Base-by-base conservation (phyloP, 179 eudicot genomes). In the Silene coronaria region DNA sequence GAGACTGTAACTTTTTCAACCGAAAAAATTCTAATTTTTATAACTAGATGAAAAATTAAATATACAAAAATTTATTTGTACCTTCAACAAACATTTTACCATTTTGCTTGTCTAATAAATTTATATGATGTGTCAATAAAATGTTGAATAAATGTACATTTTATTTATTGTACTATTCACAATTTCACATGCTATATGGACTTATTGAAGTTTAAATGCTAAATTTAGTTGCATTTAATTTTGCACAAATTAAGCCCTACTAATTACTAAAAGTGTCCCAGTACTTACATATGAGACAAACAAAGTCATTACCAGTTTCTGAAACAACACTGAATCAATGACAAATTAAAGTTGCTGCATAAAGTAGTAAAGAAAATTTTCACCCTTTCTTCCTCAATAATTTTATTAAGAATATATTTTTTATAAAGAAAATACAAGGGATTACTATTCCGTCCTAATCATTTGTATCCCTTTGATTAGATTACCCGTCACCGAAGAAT, bases 311-410 rank as follows among this genome's bases (percentile, higher is more conserved):
- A 60, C 63, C 48, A n/a, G 32, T 30, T 74, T 69, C 81, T 73
- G 81, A 67, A 58, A 45, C 58, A 53, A 70, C 60, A 78, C 84
- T 81, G 81, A 81, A 81, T 81, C 84, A 81, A 78, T 81, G 84
- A 81, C 81, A 81, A 48, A 48, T 48, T 48, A 48, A 80, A 81
- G 84, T 72, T 75, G 22, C 84, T 78, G 76, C 71, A 73, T 32
- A 81, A 74, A 73, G 74, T 67, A 13, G 48, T 46, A 59, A 73
- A 58, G 51, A 59, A 67, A 26, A 61, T 51, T 8, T 59, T 59
- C 34, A 42, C 24, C 70, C 7, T 24, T 2, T 36, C 8, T 27
- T 45, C 38, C 17, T 27, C 45, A 34, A 42, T 42, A 5, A 7
- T 2, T 42, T 42, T 42, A 6, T 42, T 42, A 42, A 42, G 7